A percentile compares a stretch with the other conserved stretches of the same genome.
Conservation (phyloP, 495 filamentous ascomycete species). For the Podospora bellae-mahoneyi region DNA sequence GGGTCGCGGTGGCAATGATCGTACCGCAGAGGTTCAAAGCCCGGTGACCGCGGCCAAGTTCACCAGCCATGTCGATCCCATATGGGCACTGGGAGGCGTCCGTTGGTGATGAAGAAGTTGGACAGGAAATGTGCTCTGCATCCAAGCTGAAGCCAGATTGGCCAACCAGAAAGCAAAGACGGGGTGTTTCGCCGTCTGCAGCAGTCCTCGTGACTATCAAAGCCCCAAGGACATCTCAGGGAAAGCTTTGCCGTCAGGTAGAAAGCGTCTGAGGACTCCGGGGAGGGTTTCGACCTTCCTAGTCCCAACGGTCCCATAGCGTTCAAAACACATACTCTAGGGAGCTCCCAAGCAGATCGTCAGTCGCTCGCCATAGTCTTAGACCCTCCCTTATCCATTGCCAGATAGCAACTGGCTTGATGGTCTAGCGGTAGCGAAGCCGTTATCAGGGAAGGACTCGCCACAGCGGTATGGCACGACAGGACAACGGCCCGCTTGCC, state of each 20-base stretch:
- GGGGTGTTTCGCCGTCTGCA: neutral
- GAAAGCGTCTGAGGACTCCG: neutral
- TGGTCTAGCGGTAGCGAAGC: neutral
- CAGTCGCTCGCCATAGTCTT: neutral
- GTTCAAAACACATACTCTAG: neutral
- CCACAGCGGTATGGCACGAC: neutral
- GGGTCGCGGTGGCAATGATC: conserved; percentile 11
- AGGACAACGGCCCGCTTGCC: conserved; percentile 1
- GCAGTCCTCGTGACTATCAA: neutral
- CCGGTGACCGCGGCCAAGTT: conserved; percentile 1
- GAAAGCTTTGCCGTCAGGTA: neutral
- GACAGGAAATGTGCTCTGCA: neutral
- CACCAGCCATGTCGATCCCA: conserved; percentile 10
- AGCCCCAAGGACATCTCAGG: neutral
- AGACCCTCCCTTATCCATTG: neutral
- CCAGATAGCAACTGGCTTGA: neutral
- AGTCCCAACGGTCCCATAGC: neutral
- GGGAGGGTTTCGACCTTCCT: neutral
- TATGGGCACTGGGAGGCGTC: neutral
- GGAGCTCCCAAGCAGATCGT: neutral
- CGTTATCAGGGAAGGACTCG: neutral
- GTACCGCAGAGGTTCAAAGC: conserved; percentile 6
- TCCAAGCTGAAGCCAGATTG: neutral
- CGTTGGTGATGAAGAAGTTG: neutral
- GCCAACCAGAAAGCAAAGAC: neutral